Percentiles rank a stretch among this genome's conserved stretches.
Evolutionary conservation across 306 rosid species (phyloP).

Genomic region (Senna siamea): DNA sequence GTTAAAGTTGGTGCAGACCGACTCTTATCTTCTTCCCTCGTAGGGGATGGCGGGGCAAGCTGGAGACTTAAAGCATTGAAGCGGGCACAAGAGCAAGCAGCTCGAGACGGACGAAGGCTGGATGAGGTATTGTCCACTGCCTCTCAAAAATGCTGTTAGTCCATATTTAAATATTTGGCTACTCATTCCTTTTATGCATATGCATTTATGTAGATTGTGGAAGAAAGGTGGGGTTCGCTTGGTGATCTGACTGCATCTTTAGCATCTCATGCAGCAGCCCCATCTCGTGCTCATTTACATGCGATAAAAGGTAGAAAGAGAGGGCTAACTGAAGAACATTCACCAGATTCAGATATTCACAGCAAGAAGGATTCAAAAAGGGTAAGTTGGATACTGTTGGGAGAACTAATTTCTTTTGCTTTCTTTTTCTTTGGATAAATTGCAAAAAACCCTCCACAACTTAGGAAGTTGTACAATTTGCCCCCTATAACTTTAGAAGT

Average conservation of each 20-base stretch:
- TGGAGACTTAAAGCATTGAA: constrained; percentile 97
- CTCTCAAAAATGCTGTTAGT: constrained; percentile 32
- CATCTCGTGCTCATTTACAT: constrained; percentile 83
- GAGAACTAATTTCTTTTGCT: constrained; percentile 7
- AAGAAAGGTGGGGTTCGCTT: constrained; percentile 88
- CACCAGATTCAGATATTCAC: constrained; percentile 46
- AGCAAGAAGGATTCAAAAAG: constrained; percentile 50
- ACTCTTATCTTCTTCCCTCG: constrained; percentile 69
- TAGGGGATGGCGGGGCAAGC: constrained; percentile 98
- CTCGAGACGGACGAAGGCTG: constrained; percentile 71
- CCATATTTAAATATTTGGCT: neutral
- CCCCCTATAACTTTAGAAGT: no score
- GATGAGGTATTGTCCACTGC: constrained; percentile 54
- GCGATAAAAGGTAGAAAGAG: constrained; percentile 76
- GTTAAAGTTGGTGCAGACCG: constrained; percentile 46
- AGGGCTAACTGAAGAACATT: constrained; percentile 55
- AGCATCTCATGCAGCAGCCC: constrained; percentile 74
- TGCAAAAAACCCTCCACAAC: no score
- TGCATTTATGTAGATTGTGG: constrained; percentile 65
- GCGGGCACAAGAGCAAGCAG: constrained; percentile 93
- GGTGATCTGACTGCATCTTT: constrained; percentile 76
- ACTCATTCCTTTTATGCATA: neutral
- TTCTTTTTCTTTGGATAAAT: neutral
- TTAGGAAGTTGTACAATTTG: no score
- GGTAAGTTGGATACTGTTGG: constrained; percentile 55